A percentile compares a stretch with the other conserved stretches of the same genome.
Evolutionary conservation across 495 filamentous ascomycete species (phyloP).

Genomic region (Copromyces sp.): DNA sequence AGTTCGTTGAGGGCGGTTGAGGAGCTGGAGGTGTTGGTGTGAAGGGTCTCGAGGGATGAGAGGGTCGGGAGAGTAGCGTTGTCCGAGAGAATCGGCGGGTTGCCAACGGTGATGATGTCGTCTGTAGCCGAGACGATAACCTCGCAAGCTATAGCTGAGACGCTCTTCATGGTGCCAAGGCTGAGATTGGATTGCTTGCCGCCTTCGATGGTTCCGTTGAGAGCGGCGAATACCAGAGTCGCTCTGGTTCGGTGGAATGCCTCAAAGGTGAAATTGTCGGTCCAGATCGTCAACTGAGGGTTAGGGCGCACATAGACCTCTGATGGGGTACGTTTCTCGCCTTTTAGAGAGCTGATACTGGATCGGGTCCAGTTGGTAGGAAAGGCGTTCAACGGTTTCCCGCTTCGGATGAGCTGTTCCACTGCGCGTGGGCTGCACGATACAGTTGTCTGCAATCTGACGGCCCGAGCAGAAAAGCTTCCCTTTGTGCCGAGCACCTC

Average conservation of each 20-base stretch:
- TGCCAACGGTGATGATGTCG: conserved; percentile 10
- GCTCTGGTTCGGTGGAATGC: conserved; percentile 9
- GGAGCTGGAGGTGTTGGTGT: conserved; percentile 2
- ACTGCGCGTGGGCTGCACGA: conserved; percentile 11
- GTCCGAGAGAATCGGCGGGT: not conserved
- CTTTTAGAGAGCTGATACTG: conserved; percentile 1
- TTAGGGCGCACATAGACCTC: conserved; percentile 16
- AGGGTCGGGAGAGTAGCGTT: conserved; percentile 5
- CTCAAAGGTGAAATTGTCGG: conserved; percentile 16
- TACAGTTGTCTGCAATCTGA: conserved; percentile 14
- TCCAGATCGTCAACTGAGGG: conserved; percentile 17
- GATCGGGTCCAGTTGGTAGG: conserved; percentile 19
- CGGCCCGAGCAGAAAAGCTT: conserved; percentile 13
- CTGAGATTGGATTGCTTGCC: conserved; percentile 5
- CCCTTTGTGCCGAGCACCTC: conserved; percentile 9
- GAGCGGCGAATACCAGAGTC: conserved; percentile 21
- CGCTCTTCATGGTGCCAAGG: conserved; percentile 8
- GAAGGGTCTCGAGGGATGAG: conserved; percentile 12
- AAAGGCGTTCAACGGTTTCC: conserved; percentile 17
- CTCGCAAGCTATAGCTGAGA: conserved; percentile 16
- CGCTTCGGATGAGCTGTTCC: conserved; percentile 11
- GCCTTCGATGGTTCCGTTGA: conserved; percentile 22
- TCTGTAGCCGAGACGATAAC: conserved; percentile 15
- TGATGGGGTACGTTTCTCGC: conserved; percentile 7
- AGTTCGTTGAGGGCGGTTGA: conserved; percentile 18